These are phyloP conservation scores for Asterochloris erici DNA, from an alignment of 139 green algal species.

Conservation along the genomic window DNA sequence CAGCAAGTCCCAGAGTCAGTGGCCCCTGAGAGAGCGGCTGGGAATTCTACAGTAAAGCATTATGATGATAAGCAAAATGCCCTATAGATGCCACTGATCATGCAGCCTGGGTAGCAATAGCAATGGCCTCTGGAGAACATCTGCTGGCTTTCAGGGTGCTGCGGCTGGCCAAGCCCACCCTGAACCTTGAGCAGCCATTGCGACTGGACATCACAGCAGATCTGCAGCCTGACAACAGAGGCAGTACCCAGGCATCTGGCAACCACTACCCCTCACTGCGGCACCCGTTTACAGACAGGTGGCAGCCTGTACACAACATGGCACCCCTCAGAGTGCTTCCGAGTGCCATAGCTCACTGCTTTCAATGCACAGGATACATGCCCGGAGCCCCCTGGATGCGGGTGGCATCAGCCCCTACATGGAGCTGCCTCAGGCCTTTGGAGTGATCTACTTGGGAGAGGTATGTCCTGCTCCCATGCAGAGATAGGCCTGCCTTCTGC, in stretches of 20 bases:
- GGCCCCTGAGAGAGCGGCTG: too few species aligned
- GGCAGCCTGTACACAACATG: too few species aligned
- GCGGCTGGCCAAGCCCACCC: conserved; percentile 35
- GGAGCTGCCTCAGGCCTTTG: conserved; percentile 44
- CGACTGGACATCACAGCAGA: not conserved
- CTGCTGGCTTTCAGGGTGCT: conserved; percentile 27
- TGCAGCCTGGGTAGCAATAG: too few species aligned
- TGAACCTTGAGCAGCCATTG: conserved; percentile 31
- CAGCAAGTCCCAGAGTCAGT: too few species aligned
- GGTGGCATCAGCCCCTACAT: conserved; percentile 34
- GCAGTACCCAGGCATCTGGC: too few species aligned
- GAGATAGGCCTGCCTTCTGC: not conserved
- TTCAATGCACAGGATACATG: conserved; percentile 10
- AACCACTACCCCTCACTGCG: too few species aligned
- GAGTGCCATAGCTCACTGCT: conserved; percentile 2
- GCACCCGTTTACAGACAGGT: too few species aligned
- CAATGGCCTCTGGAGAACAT: too few species aligned
- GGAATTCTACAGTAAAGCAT: too few species aligned
- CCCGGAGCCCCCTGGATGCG: conserved; percentile 26
- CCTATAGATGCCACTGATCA: too few species aligned
- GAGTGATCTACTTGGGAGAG: conserved; percentile 26
- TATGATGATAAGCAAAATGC: too few species aligned
- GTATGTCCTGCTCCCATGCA: not conserved
- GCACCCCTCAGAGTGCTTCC: not conserved
- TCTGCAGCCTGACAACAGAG: too few species aligned